Conservation (phyloP, 2,329 filamentous ascomycete genomes). For the Ceratocystis eucalypticola region DNA sequence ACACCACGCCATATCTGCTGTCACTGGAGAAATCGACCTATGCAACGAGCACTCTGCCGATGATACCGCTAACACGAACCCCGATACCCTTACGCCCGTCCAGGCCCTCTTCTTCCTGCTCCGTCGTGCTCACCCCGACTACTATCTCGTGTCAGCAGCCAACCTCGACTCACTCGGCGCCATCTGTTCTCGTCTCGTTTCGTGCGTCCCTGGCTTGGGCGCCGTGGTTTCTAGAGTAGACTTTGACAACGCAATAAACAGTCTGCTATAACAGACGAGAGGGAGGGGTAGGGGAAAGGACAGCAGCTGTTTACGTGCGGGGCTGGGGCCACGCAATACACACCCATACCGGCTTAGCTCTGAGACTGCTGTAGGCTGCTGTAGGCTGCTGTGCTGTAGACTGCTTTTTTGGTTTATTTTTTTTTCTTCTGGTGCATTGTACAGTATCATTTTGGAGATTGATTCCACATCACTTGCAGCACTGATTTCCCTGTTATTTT, state of each 20-base stretch:
- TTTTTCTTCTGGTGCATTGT: not conserved
- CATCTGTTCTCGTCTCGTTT: not conserved
- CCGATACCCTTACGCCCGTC: constrained; percentile 35
- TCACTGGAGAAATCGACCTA: not conserved
- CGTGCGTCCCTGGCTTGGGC: not conserved
- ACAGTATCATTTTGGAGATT: not conserved
- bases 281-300: not conserved
- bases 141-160: not conserved
- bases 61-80: not conserved
- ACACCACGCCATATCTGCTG: not conserved
- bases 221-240: not conserved
- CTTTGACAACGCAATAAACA: not conserved
- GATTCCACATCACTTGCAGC: constrained; percentile 7
- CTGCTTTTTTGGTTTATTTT: not conserved
- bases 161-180: not conserved
- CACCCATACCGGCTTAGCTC: not conserved
- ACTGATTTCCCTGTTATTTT: not conserved
- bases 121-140: constrained; percentile 19
- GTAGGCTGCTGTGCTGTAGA: no score
- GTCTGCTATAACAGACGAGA: not conserved
- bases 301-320: not conserved
- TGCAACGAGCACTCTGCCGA: constrained; percentile 6
- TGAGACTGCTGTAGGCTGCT: not conserved
- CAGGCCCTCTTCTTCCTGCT: constrained; percentile 44
- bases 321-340: not conserved